Percentiles rank a stretch among this genome's conserved stretches.
Conservation (phyloP, 176 grass and related monocot genomes). For the Pontederia crassipes region DNA sequence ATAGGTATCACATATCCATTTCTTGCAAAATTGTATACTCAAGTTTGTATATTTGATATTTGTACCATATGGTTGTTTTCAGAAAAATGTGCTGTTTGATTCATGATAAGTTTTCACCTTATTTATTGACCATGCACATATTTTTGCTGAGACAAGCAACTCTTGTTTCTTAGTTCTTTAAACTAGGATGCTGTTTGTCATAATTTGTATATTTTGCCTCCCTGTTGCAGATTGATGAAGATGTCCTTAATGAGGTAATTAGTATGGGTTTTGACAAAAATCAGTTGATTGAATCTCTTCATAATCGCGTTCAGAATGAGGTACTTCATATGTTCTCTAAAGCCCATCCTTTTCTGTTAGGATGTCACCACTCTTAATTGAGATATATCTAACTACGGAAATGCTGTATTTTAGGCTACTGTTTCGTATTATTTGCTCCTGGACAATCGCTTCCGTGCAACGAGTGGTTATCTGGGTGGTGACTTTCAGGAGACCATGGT, state of each 20-base stretch:
- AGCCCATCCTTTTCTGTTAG: neutral
- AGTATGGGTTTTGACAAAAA: constrained; percentile 70
- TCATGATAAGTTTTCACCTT: neutral
- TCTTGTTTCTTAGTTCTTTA: constrained; percentile 1
- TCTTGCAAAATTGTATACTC: no score
- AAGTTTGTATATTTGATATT: no score
- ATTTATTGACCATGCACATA: neutral
- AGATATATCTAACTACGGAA: constrained; percentile 16
- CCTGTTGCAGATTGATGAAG: constrained; percentile 65
- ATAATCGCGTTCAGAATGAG: constrained; percentile 80
- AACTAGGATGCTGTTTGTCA: neutral
- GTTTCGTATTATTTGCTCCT: constrained; percentile 88
- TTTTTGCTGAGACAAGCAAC: no score
- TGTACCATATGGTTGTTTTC: neutral
- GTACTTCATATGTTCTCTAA: constrained; percentile 18
- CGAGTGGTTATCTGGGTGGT: constrained; percentile 63
- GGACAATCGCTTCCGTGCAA: constrained; percentile 54
- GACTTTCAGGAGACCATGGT: constrained; percentile 80
- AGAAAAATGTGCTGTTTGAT: neutral
- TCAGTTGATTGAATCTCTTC: constrained; percentile 55
- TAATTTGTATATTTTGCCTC: neutral
- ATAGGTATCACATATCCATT: no score
- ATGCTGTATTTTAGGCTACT: constrained; percentile 41
- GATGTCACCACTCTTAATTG: constrained; percentile 1
- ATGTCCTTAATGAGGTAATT: constrained; percentile 57